Conservation (phyloP, 148 eudicot species). For the Rhododendron williamsianum region DNA sequence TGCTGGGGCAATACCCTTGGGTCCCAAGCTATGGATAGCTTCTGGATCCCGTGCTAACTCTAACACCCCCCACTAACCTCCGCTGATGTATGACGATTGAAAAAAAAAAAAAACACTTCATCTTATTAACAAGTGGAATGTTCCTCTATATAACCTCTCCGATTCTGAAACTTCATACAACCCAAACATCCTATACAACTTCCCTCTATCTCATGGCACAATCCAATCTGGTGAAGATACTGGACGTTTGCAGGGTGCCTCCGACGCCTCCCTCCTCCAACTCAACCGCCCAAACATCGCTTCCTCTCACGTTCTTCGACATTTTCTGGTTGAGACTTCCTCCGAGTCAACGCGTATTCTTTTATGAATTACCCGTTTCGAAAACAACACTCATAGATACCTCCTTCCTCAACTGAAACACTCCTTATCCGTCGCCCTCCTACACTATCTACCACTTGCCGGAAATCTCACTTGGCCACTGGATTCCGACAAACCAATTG, state of each 20-base stretch:
- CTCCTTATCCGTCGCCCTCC: conserved; percentile 7
- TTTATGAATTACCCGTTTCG: background rate
- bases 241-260: conserved; percentile 10
- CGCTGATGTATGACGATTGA: too few species aligned
- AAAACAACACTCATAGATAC: background rate
- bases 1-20: too few species aligned
- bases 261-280: background rate
- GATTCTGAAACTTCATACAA: background rate
- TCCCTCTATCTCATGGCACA: conserved; percentile 2
- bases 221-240: conserved; percentile 1
- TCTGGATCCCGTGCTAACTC: too few species aligned
- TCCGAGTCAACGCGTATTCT: conserved; percentile 4
- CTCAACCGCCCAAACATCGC: background rate
- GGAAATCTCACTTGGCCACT: conserved; percentile 14
- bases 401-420: conserved; percentile 8
- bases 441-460: conserved; percentile 6
- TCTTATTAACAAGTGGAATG: background rate
- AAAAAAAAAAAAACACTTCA: background rate
- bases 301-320: background rate
- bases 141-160: background rate
- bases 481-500: conserved; percentile 4
- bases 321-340: conserved; percentile 6
- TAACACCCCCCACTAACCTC: too few species aligned
- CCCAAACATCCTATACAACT: background rate
- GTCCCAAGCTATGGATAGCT: too few species aligned